Percentiles rank a stretch among this genome's conserved stretches.
Conservation (phyloP, 768 basidiomycete genomes). For the Suillus occidentalis region DNA sequence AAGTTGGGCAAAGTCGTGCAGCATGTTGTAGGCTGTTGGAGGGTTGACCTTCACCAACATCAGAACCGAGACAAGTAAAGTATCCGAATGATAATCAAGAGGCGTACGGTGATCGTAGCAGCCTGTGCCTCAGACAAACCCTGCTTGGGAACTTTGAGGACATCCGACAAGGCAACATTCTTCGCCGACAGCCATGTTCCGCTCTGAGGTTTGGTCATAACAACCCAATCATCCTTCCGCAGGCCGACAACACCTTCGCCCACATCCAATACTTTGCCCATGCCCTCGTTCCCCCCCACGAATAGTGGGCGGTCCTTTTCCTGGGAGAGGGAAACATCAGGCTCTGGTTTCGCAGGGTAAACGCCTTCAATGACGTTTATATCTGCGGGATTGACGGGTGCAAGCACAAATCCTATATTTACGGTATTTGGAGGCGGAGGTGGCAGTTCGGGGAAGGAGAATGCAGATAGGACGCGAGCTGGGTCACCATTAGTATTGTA, state of each 20-base stretch:
- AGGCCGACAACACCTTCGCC: constrained; percentile 54
- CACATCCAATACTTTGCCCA: constrained; percentile 63
- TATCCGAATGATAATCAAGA: background rate
- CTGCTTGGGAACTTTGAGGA: constrained; percentile 57
- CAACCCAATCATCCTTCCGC: constrained; percentile 67
- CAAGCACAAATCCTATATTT: constrained; percentile 66
- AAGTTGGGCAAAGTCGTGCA: constrained; percentile 65
- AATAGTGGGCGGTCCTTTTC: constrained; percentile 42
- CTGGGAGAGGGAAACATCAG: constrained; percentile 34
- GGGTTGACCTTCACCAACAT: constrained; percentile 63
- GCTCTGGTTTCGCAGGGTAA: constrained; percentile 66
- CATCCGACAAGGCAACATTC: constrained; percentile 53
- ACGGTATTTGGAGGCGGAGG: constrained; percentile 55
- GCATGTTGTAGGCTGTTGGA: constrained; percentile 81
- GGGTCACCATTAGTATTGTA: constrained; percentile 65
- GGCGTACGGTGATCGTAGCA: constrained; percentile 71
- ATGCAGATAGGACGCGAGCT: constrained; percentile 51
- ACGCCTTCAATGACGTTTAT: constrained; percentile 80
- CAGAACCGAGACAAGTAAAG: background rate
- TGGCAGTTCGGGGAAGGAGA: constrained; percentile 52
- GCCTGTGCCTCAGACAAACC: constrained; percentile 59
- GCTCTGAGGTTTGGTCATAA: constrained; percentile 65
- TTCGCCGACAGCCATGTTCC: constrained; percentile 73
- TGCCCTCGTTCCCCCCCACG: constrained; percentile 76
- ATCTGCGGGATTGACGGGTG: constrained; percentile 83